Conservation (phyloP, 345 rosid genomes). For the Gossypioides kirkii region DNA sequence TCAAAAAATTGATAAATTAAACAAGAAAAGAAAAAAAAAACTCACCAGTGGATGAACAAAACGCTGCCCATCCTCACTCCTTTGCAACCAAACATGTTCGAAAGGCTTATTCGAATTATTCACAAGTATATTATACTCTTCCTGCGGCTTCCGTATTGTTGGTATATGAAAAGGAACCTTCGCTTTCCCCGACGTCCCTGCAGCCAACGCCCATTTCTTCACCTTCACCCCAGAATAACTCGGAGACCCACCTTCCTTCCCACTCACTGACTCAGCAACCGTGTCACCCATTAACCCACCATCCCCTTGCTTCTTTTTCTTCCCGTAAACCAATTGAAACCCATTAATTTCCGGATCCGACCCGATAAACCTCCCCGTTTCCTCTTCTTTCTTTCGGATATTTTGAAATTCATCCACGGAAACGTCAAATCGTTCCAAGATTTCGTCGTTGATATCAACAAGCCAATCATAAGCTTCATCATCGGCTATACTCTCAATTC, state of each 20-base stretch:
- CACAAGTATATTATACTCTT: slow-evolving; percentile 55
- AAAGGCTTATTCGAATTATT: slow-evolving; percentile 65
- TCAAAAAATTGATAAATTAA: neutral
- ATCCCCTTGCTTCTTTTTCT: slow-evolving; percentile 49
- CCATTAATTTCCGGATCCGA: slow-evolving; percentile 33
- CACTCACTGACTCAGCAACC: slow-evolving; percentile 14
- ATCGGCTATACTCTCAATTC: slow-evolving; percentile 25
- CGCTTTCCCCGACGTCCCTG: slow-evolving; percentile 36
- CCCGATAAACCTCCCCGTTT: slow-evolving; percentile 28
- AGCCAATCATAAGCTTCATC: slow-evolving; percentile 74
- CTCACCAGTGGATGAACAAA: slow-evolving; percentile 81
- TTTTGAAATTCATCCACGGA: slow-evolving; percentile 51
- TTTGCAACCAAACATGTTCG: slow-evolving; percentile 76
- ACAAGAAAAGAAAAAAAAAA: neutral
- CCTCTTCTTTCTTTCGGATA: slow-evolving; percentile 42
- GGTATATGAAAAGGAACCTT: slow-evolving; percentile 71
- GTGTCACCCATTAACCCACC: slow-evolving; percentile 9
- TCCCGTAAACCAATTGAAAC: slow-evolving; percentile 70
- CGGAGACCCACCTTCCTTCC: slow-evolving; percentile 12
- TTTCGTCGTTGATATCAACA: slow-evolving; percentile 57
- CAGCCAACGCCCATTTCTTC: slow-evolving; percentile 36
- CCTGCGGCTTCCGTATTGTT: slow-evolving; percentile 72
- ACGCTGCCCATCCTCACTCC: slow-evolving; percentile 45
- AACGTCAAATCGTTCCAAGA: slow-evolving; percentile 56
- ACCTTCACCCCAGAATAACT: slow-evolving; percentile 47